A percentile compares a stretch with the other conserved stretches of the same genome.
phyloP scores from a whole-genome alignment of 495 filamentous ascomycete genomes.

The Daldinia caldariorum region DNA sequence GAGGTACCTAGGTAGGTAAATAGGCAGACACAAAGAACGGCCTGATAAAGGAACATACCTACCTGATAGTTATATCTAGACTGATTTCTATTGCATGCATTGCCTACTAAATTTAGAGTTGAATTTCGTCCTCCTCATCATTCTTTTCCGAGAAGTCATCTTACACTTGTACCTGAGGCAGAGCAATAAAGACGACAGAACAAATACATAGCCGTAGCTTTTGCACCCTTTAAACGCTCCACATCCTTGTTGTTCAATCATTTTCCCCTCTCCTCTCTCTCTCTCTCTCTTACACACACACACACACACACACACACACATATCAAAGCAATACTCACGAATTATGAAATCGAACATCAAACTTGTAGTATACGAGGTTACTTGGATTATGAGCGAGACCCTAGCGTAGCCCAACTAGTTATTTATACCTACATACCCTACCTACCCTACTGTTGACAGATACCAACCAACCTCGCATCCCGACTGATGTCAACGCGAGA shows the following conservation, averaged over 20 bases:
- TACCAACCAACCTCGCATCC: neutral
- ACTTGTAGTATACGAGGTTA: slow-evolving; percentile 28
- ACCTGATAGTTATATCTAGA: no score
- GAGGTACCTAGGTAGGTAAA: neutral
- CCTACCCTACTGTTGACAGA: neutral
- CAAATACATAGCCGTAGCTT: neutral
- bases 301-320: neutral
- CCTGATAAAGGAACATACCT: no score
- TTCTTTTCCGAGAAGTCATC: neutral
- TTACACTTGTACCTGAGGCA: neutral
- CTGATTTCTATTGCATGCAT: neutral
- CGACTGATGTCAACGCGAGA: slow-evolving; percentile 31
- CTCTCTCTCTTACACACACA: no score
- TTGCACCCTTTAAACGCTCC: neutral
- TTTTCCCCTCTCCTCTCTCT: neutral
- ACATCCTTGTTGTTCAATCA: neutral
- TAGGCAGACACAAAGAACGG: neutral
- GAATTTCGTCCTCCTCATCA: neutral
- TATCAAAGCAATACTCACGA: neutral
- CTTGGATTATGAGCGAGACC: slow-evolving; percentile 28
- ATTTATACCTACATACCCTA: neutral
- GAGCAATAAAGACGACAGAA: neutral
- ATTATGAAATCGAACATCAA: slow-evolving; percentile 37
- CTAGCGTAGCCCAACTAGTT: slow-evolving; percentile 12
- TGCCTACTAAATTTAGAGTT: neutral